phyloP scores from a whole-genome alignment of 2,329 filamentous ascomycete species.

The Cercospora berteroae region DNA sequence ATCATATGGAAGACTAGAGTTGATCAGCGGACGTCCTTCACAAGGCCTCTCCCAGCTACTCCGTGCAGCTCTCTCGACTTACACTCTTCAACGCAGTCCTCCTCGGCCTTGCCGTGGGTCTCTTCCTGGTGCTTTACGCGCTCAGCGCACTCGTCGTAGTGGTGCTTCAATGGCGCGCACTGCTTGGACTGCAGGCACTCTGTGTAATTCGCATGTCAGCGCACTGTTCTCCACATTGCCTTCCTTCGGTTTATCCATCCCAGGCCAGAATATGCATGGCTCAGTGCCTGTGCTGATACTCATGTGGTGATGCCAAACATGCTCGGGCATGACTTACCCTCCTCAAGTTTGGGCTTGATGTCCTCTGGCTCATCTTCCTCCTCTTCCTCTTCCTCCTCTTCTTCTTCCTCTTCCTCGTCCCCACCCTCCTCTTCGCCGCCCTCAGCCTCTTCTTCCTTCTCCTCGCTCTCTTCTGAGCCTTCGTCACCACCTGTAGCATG shows the following conservation, averaged over 20 bases:
- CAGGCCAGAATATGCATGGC: background rate
- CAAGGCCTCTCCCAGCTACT: too few species aligned
- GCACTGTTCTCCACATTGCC: background rate
- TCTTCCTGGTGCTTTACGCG: conserved; percentile 75
- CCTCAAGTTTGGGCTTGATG: conserved; percentile 82
- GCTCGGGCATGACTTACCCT: conserved; percentile 63
- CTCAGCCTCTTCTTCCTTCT: conserved; percentile 40
- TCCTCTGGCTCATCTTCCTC: conserved; percentile 80
- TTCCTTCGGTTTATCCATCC: background rate
- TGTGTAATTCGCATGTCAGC: conserved; percentile 43
- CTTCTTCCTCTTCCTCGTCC: conserved; percentile 61
- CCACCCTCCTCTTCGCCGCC: conserved; percentile 53
- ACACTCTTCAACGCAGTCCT: conserved; percentile 99
- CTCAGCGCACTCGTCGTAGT: conserved; percentile 97
- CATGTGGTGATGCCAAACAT: background rate
- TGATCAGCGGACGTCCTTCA: too few species aligned
- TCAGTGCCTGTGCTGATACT: background rate
- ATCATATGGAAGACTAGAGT: conserved; percentile 90
- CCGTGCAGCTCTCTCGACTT: conserved; percentile 48
- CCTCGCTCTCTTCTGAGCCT: conserved; percentile 38
- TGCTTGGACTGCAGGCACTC: conserved; percentile 85
- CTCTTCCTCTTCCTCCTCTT: conserved; percentile 74
- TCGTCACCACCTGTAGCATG: conserved; percentile 32
- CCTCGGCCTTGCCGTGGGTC: conserved; percentile 71
- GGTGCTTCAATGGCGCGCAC: conserved; percentile 89